Evolutionary conservation across 352 stramenopile genomes (phyloP).

Genomic region (Phytophthora tubulina): DNA sequence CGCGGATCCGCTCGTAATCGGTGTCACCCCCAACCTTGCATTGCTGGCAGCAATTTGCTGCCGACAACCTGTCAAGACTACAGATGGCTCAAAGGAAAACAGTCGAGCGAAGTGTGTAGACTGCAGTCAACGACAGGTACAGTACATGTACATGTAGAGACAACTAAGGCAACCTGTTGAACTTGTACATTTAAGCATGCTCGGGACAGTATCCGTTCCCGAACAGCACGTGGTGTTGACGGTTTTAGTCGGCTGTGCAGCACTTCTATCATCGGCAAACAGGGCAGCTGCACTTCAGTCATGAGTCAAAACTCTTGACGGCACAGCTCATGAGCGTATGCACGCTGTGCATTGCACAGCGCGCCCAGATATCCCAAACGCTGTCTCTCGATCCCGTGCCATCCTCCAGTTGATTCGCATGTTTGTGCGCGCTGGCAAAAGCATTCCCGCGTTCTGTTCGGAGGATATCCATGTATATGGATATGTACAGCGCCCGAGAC

Average conservation of each 20-base stretch:
- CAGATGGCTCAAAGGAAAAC: constrained; percentile 1
- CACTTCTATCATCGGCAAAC: constrained; percentile 16
- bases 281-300: background rate
- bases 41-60: no score
- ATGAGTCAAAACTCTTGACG: background rate
- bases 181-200: background rate
- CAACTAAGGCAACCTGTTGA: no score
- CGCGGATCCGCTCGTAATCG: background rate
- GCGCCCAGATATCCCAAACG: constrained; percentile 7
- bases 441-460: constrained; percentile 10
- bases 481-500: background rate
- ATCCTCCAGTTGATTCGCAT: constrained; percentile 7
- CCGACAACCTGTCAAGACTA: background rate
- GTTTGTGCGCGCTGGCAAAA: background rate
- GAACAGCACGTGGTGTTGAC: constrained; percentile 5
- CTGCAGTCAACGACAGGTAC: background rate
- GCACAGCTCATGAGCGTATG: background rate
- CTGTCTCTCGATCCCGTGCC: background rate
- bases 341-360: background rate
- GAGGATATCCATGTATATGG: constrained; percentile 1
- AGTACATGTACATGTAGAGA: no score
- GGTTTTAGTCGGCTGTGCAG: background rate
- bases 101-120: background rate
- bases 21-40: no score
- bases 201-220: background rate